These are phyloP conservation scores for Chlamydomonas reinhardtii DNA, from an alignment of 163 green algal genomes.

Conservation along the genomic window DNA sequence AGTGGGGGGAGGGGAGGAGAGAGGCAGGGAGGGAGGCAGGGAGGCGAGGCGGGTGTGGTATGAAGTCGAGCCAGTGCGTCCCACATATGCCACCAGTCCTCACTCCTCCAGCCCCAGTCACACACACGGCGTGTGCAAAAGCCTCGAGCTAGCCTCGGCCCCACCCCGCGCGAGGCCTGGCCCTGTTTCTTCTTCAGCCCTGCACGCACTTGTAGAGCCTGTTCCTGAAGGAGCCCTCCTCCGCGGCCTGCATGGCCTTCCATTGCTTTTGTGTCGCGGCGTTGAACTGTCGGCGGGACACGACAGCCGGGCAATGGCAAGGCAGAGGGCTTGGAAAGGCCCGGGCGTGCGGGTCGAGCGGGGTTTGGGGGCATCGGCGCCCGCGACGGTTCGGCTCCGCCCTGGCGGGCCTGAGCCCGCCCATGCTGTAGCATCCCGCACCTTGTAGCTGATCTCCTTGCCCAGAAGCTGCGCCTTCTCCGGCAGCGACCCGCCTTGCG, in stretches of 20 bases:
- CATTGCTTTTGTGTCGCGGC: slow-evolving; percentile 3
- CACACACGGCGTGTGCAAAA: too few relatives aligned
- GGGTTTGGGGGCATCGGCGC: too few relatives aligned
- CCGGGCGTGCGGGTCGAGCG: too few relatives aligned
- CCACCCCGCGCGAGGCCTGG: too few relatives aligned
- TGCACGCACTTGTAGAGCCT: background rate
- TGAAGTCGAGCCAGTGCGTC: too few relatives aligned
- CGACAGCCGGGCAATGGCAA: too few relatives aligned
- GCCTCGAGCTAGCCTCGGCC: too few relatives aligned
- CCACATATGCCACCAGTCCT: too few relatives aligned
- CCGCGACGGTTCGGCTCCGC: slow-evolving; percentile 36
- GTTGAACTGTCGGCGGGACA: slow-evolving; percentile 15
- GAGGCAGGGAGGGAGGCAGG: background rate
- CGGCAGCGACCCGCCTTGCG: background rate
- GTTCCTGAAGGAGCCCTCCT: slow-evolving; percentile 41
- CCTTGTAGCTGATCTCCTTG: slow-evolving; percentile 36
- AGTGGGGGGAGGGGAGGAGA: background rate
- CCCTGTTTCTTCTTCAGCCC: too few relatives aligned
- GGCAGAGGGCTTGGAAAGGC: too few relatives aligned
- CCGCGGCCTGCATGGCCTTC: slow-evolving; percentile 18
- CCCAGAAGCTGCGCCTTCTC: slow-evolving; percentile 25
- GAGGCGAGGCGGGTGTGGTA: background rate
- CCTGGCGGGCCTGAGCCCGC: background rate
- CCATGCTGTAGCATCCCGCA: background rate
- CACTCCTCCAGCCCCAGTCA: too few relatives aligned